Evolutionary conservation across 768 basidiomycete species (phyloP), one percentile per base, ranked within the genome.

Genomic region (Amanita rubescens): DNA sequence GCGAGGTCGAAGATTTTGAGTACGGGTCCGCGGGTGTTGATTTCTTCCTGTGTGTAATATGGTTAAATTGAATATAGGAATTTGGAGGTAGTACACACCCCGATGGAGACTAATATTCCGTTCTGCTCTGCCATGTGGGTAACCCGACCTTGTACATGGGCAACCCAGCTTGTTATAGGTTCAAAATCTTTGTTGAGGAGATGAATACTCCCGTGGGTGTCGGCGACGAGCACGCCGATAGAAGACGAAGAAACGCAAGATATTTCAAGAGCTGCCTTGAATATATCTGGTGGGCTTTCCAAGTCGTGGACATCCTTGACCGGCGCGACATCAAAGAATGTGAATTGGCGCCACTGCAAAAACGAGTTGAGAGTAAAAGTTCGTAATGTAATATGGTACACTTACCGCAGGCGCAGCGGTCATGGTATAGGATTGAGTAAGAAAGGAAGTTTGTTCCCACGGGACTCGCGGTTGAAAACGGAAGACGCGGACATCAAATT

Each of bases 121-220:
- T 81, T 82, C 45, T 79, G 77, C 68, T 95, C 94, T 0, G 78
- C 76, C 83, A 96, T 85, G 63, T 94, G 91, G 8, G 88, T 91
- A 15, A 93, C 90, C 33, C 90, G 73, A 35, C 92, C 92, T 9
- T 75, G 78, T 11, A 78, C 72, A 67, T 93, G 88, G 5, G 89
- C 91, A 45, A 90, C 65, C 91, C 91, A 94, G 55, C 85, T 85
- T 33, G 73, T 74, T 8, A 74, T 64, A 0, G 83, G 75, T 61
- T 87, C 85, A 62, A 93, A 92, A 25, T 86, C 80, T 33, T 79
- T 73, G 66, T 85, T 82, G 30, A 94, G 76, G 9, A 87, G 68
- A 64, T 92, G 90, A 8, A 94, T 71, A 56, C 81, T 85, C 10
- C 91, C 92, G 66, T 93, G 87, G 24, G 90, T 84, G 65, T 94